A percentile compares a stretch with the other conserved stretches of the same genome.
These are phyloP conservation scores for Firmiana major DNA, from an alignment of 345 rosid species.

Conservation along the genomic window DNA sequence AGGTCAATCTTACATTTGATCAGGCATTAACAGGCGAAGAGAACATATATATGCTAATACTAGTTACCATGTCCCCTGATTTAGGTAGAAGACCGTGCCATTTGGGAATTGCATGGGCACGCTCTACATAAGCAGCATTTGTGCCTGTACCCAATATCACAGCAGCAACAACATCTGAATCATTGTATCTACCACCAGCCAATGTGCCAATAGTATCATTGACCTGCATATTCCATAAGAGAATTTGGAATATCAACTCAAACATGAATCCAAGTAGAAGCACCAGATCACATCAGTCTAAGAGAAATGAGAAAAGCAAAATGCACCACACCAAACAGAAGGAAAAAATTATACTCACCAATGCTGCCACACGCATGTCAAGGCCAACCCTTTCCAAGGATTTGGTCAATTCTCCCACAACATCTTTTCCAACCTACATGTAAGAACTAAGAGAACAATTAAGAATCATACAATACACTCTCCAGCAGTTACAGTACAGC, in stretches of 20 bases:
- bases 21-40: not conserved
- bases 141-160: constrained; percentile 92
- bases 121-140: constrained; percentile 87
- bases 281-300: constrained; percentile 8
- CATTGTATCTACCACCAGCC: constrained; percentile 78
- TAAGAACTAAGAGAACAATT: not conserved
- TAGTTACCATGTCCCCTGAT: constrained; percentile 79
- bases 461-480: not conserved
- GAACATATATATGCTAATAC: not conserved
- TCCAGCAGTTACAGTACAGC: not conserved
- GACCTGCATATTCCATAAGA: constrained; percentile 41
- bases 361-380: constrained; percentile 77
- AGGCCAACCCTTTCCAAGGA: constrained; percentile 76
- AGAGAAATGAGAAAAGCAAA: not conserved
- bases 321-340: not conserved
- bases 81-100: constrained; percentile 78
- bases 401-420: constrained; percentile 68
- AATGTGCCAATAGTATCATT: constrained; percentile 89
- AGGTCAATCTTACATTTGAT: not conserved
- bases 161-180: constrained; percentile 71
- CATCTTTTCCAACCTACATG: constrained; percentile 77
- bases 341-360: constrained; percentile 43
- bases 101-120: constrained; percentile 74
- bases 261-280: not conserved
- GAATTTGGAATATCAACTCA: not conserved